A percentile compares a stretch with the other conserved stretches of the same genome.
These are phyloP conservation scores for Penicillium griseofulvum DNA, from an alignment of 2,329 filamentous ascomycete genomes.

Conservation along the genomic window DNA sequence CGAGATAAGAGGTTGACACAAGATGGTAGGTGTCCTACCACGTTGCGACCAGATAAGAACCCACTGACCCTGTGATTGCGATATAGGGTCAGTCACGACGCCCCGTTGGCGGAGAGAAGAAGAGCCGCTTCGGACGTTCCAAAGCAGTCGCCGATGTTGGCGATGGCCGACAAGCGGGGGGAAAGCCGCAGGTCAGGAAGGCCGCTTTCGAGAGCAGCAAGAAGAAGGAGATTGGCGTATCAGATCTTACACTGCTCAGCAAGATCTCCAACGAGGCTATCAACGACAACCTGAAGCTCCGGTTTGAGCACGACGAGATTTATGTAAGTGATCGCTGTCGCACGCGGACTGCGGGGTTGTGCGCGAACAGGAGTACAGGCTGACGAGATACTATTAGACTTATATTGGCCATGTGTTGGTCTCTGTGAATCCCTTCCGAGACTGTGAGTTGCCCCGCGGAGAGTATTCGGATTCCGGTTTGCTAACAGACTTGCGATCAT, in stretches of 20 bases:
- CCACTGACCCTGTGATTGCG: constrained; percentile 20
- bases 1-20: constrained; percentile 31
- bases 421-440: constrained; percentile 96
- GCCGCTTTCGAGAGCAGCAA: constrained; percentile 93
- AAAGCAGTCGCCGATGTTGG: constrained; percentile 43
- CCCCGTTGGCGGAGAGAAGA: constrained; percentile 43
- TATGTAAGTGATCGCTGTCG: constrained; percentile 58
- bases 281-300: constrained; percentile 98
- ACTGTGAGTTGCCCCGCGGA: constrained; percentile 55
- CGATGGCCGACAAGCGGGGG: constrained; percentile 43
- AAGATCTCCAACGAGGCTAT: constrained; percentile 99
- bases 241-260: constrained; percentile 93
- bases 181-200: constrained; percentile 78
- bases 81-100: constrained; percentile 44
- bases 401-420: constrained; percentile 99
- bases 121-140: constrained; percentile 44
- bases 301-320: constrained; percentile 95
- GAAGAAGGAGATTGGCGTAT: constrained; percentile 99
- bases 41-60: neutral
- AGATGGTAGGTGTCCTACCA: constrained; percentile 31
- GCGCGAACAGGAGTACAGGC: constrained; percentile 15
- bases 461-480: neutral
- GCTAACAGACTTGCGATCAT: constrained; percentile 36
- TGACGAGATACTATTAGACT: constrained; percentile 54
- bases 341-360: constrained; percentile 14